Base-by-base conservation (phyloP, 495 filamentous ascomycete genomes). In the Trichoderma asperelloides region DNA sequence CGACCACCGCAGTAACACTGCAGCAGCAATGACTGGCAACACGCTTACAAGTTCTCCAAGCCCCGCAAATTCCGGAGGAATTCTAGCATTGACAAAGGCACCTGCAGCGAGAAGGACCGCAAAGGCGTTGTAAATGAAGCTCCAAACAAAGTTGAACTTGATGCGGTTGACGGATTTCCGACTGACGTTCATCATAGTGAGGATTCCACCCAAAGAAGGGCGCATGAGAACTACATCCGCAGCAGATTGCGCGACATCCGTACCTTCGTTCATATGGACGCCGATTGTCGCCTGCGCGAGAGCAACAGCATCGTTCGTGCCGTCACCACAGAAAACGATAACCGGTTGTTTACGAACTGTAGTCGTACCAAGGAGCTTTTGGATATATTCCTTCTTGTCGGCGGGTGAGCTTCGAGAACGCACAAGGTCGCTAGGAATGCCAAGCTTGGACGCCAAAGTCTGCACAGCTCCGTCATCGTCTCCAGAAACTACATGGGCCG, bases 21-120 rank as follows among this genome's bases (percentile, higher is more conserved):
- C 88, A 63, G 87, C 82, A 8, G 79, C 68, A 73, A 95, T 81
- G 12, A 94, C 89, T 2, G 91, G 91, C 71, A 91, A 65, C 0
- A 94, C 88, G 71, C 91, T 93, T 2, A 92, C 88, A 28, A 92
- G 68, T 79, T 94, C 90, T 0, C 91, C 91, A 33, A 93, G 71
- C 0, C 89, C 91, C 0, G 91, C 91, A 81, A 84, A 93, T 73
- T 84, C 75, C 0, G 91, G 91, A 30, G 87, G 84, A 73, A 95
- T 91, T 45, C 88, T 77, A 1, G 79, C 81, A 7, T 77, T 70
- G 1, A 85, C 81, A 71, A 93, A 91, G 0, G 87, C 88, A 0
- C 90, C 91, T 1, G 87, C 85, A 6, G 84, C 89, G 4, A 92
- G 80, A 64, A 91, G 72, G 12, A 95, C 79, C 0, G 91, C 91